Evolutionary conservation across 768 basidiomycete species (phyloP).

Genomic region (Boletus subparvulus): DNA sequence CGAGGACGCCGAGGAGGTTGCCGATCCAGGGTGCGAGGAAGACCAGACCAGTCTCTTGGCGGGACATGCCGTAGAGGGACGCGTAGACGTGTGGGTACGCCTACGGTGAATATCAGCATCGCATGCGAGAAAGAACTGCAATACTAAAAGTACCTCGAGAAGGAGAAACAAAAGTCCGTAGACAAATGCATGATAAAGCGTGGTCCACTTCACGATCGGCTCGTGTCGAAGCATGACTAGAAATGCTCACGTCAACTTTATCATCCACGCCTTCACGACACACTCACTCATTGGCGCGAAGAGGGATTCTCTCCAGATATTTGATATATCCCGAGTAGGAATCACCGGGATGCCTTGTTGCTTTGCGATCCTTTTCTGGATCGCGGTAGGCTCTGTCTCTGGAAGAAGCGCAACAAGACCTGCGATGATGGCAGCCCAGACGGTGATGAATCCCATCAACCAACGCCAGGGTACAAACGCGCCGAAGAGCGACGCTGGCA

Average conservation of each 20-base stretch:
- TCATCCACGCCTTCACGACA: background rate
- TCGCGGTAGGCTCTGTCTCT: constrained; percentile 25
- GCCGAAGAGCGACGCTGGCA: constrained; percentile 26
- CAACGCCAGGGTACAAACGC: constrained; percentile 26
- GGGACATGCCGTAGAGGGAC: constrained; percentile 24
- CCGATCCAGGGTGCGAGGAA: constrained; percentile 28
- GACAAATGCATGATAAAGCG: constrained; percentile 29
- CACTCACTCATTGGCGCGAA: constrained; percentile 27
- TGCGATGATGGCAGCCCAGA: constrained; percentile 24
- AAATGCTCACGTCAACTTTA: background rate
- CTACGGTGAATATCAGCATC: constrained; percentile 4
- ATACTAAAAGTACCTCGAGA: constrained; percentile 19
- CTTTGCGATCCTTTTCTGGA: constrained; percentile 18
- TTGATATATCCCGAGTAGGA: background rate
- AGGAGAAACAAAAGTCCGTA: constrained; percentile 30
- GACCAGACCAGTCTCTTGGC: constrained; percentile 21
- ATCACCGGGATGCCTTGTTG: constrained; percentile 1
- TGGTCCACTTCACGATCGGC: constrained; percentile 29
- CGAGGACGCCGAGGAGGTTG: constrained; percentile 25
- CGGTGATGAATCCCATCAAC: constrained; percentile 24
- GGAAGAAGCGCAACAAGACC: constrained; percentile 19
- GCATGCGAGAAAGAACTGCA: background rate
- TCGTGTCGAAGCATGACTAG: constrained; percentile 26
- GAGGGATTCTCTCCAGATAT: constrained; percentile 25
- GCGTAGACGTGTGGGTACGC: constrained; percentile 25